phyloP scores from a whole-genome alignment of 2,329 filamentous ascomycete species.

The Fusarium pininemorale region DNA sequence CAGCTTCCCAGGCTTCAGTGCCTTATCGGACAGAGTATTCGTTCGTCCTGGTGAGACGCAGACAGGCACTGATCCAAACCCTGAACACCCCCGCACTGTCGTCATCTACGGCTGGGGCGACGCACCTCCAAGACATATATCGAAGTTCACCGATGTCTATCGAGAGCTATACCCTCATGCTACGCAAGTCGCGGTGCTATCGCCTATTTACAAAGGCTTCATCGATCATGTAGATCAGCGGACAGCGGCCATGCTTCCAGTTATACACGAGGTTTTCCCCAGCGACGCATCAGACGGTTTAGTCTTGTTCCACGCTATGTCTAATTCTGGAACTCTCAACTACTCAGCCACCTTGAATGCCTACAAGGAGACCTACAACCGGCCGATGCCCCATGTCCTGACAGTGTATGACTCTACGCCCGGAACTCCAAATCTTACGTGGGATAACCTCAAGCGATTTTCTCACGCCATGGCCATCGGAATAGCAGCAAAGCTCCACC shows the following conservation, averaged over 20 bases:
- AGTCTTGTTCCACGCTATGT: neutral
- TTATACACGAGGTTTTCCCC: neutral
- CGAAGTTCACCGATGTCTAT: neutral
- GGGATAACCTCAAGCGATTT: conserved; percentile 5
- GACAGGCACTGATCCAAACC: neutral
- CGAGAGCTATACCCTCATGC: neutral
- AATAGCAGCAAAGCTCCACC: neutral
- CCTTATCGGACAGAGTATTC: neutral
- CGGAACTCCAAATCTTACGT: neutral
- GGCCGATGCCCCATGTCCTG: neutral
- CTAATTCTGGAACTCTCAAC: neutral
- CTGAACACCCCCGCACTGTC: neutral
- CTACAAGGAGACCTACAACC: neutral
- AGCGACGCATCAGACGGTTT: rapidly evolving
- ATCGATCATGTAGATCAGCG: neutral
- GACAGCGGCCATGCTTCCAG: neutral
- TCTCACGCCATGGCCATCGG: conserved; percentile 7
- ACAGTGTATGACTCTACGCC: conserved; percentile 1
- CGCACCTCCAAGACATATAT: neutral
- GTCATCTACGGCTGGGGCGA: conserved; percentile 16
- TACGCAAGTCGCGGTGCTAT: neutral
- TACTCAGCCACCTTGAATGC: neutral
- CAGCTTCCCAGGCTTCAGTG: neutral
- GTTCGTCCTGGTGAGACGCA: neutral
- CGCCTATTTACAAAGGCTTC: neutral